phyloP scores from a whole-genome alignment of 192 early-diverging fungal species.

The Helicostylum pulchrum region DNA sequence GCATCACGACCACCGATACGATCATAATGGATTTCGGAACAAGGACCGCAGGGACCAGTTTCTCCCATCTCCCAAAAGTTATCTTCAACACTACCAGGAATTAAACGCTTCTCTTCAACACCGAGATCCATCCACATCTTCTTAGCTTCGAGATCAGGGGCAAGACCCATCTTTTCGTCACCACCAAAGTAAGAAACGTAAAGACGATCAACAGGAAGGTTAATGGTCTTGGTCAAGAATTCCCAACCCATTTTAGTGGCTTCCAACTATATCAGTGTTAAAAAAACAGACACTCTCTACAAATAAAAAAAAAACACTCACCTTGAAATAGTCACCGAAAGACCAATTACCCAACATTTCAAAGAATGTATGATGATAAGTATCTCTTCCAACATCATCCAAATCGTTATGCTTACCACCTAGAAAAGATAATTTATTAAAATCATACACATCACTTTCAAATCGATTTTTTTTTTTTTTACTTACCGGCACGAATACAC shows the following conservation, averaged over 20 bases:
- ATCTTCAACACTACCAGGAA: slow-evolving; percentile 89
- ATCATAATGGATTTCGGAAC: slow-evolving; percentile 97
- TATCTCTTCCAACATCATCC: slow-evolving; percentile 97
- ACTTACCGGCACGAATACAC: slow-evolving; percentile 94
- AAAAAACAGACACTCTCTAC: background rate
- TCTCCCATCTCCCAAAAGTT: slow-evolving; percentile 99
- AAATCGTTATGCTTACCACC: slow-evolving; percentile 99
- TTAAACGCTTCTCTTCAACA: slow-evolving; percentile 73
- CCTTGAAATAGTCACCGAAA: slow-evolving; percentile 99
- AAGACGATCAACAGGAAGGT: slow-evolving; percentile 80
- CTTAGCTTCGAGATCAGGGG: slow-evolving; percentile 87
- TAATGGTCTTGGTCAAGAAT: slow-evolving; percentile 82
- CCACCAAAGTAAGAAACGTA: slow-evolving; percentile 98
- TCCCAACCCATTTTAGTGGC: slow-evolving; percentile 91
- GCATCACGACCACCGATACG: slow-evolving; percentile 93
- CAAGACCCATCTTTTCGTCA: slow-evolving; percentile 73
- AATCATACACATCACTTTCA: background rate
- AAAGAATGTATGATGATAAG: slow-evolving; percentile 99
- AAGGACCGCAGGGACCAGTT: slow-evolving; percentile 95
- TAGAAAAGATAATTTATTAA: slow-evolving; percentile 21
- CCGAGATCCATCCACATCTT: slow-evolving; percentile 90
- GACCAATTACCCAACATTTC: slow-evolving; percentile 99
- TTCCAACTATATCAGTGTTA: slow-evolving; percentile 54
- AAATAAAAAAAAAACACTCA: slow-evolving; percentile 11
- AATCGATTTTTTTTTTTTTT: background rate